These are phyloP conservation scores for Coelastrella sp. DNA, from an alignment of 139 green algal species.

Conservation along the genomic window DNA sequence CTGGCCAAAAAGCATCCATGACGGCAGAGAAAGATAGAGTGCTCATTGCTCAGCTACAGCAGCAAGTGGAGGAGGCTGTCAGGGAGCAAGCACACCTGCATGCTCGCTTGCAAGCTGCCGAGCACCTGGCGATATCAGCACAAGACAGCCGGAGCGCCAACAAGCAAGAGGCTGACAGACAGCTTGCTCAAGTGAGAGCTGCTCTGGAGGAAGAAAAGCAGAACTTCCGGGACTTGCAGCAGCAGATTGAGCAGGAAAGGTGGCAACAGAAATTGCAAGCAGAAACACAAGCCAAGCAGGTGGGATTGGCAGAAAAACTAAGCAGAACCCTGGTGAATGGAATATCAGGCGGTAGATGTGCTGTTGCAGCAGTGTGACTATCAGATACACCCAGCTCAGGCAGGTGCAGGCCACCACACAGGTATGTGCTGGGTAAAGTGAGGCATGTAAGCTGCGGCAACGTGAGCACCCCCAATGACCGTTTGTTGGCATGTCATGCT, in stretches of 20 bases:
- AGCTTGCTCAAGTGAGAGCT: slow-evolving; percentile 32
- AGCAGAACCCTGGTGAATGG: no score
- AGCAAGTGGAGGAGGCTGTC: slow-evolving; percentile 17
- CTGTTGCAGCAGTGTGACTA: background rate
- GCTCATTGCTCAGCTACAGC: slow-evolving; percentile 13
- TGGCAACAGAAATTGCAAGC: background rate
- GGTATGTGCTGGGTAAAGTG: no score
- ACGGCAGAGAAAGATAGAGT: background rate
- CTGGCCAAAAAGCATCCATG: background rate
- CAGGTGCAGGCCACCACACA: background rate
- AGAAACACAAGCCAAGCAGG: slow-evolving; percentile 17
- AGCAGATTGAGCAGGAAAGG: slow-evolving; percentile 11
- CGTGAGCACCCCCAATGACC: no score
- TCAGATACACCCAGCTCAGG: background rate
- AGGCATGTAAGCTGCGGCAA: no score
- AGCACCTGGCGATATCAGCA: slow-evolving; percentile 13
- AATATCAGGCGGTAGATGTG: background rate
- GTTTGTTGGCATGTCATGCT: background rate
- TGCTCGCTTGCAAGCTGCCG: slow-evolving; percentile 1
- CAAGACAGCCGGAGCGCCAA: background rate
- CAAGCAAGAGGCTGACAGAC: slow-evolving; percentile 19
- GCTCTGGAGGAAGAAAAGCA: background rate
- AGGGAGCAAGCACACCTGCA: background rate
- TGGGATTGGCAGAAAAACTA: background rate
- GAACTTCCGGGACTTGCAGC: background rate